Evolutionary conservation across 352 stramenopile genomes (phyloP), one percentile per base, ranked within the genome.

Genomic region (Phytophthora litchii): DNA sequence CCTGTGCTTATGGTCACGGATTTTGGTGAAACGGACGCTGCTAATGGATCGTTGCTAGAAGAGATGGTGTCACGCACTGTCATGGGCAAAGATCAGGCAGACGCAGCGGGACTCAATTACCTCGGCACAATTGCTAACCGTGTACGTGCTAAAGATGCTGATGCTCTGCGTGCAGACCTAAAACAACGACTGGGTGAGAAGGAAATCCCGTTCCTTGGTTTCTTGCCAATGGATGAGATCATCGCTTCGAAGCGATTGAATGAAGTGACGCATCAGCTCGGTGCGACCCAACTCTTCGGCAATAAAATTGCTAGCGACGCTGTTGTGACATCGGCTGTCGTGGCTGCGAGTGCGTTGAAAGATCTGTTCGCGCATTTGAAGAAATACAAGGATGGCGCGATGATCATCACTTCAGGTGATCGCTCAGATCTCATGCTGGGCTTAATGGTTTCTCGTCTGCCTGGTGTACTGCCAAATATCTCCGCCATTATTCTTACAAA

Each of bases 101-200:
- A 87, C 31, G 70, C 59, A 7, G 76, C 77, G 4, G 80, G 79
- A 0, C 66, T 93, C 16, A 79, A 71, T 25, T 91, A 74, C 65
- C 85, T 93, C 37, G 83, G 83, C 14, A 86, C 74, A 27, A 89
- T 93, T 52, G 78, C 79, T 48, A 93, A 93, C 64, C 80, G 83
- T 23, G 83, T 93, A 13, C 66, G 60, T 4, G 52, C 64, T 0
- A 51, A 48, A 2, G 71, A 91, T 16, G 50, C 76, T 3, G 47
- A 71, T 11, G 70, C 69, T 14, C 54, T 88, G 35, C 72, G 70
- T n/a, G 38, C 63, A 3, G 41, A 55, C 0, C 54, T 93, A 32
- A 27, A 27, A 5, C 3, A 27, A 27, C 3, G 23, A 5, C 23
- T 89, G 47, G 55, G 29, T 9, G 50, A 83, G 44, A 70, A 75